Evolutionary conservation across 2,329 filamentous ascomycete species (phyloP).

Genomic region (Penicillium hordei): DNA sequence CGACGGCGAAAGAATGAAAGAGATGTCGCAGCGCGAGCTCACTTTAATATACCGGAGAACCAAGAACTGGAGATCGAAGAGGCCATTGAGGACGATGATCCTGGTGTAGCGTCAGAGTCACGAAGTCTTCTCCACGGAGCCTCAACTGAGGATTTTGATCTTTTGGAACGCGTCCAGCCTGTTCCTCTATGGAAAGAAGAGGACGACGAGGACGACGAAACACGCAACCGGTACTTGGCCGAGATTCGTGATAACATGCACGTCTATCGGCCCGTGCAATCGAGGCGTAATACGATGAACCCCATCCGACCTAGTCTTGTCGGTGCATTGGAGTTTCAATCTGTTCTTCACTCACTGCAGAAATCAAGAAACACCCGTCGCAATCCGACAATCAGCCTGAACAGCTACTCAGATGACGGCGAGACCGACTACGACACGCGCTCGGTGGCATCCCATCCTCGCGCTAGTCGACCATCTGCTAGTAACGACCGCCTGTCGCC

Average conservation of each 20-base stretch:
- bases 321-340: conserved; percentile 89
- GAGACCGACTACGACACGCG: conserved; percentile 49
- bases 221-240: conserved; percentile 62
- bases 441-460: conserved; percentile 50
- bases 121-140: conserved; percentile 48
- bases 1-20: conserved; percentile 62
- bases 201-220: conserved; percentile 54
- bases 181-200: conserved; percentile 50
- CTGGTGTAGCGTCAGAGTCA: conserved; percentile 46
- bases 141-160: conserved; percentile 64
- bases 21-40: conserved; percentile 70
- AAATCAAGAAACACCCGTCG: conserved; percentile 72
- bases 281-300: conserved; percentile 69
- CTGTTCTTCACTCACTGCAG: conserved; percentile 82
- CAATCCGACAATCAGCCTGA: conserved; percentile 64
- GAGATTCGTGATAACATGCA: conserved; percentile 95
- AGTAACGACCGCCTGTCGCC: conserved; percentile 28
- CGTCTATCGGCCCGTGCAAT: conserved; percentile 65
- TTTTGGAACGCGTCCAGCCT: conserved; percentile 55
- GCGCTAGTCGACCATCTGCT: conserved; percentile 26
- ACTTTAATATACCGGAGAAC: conserved; percentile 63
- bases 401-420: conserved; percentile 68
- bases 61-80: conserved; percentile 60
- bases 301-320: conserved; percentile 91
- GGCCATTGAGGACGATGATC: conserved; percentile 57